Conservation (phyloP, 2,329 filamentous ascomycete species). For the Apiospora phragmitis region DNA sequence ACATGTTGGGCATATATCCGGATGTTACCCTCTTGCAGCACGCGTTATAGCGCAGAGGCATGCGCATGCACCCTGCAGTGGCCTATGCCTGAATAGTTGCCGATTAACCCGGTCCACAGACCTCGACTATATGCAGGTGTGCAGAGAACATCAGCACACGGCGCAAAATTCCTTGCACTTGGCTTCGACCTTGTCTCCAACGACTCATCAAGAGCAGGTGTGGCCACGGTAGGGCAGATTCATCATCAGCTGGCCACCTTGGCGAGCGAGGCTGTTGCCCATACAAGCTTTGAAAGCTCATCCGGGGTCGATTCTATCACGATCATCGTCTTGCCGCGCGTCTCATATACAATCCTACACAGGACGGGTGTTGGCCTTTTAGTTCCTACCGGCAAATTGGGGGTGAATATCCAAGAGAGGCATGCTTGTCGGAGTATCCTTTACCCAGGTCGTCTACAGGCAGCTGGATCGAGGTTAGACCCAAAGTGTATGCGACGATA, state of each 20-base stretch:
- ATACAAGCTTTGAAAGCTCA: background rate
- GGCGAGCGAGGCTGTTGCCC: background rate
- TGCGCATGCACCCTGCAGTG: background rate
- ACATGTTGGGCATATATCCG: background rate
- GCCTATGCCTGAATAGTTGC: background rate
- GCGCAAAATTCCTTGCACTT: background rate
- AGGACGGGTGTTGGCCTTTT: background rate
- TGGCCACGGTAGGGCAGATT: background rate
- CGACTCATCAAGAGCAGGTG: background rate
- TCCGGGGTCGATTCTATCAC: background rate
- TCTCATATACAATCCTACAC: background rate
- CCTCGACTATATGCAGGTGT: slow-evolving; percentile 1
- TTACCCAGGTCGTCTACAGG: background rate
- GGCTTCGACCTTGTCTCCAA: background rate
- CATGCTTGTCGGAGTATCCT: background rate
- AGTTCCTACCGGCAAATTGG: background rate
- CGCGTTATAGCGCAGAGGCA: background rate
- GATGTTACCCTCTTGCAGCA: background rate
- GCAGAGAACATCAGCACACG: background rate
- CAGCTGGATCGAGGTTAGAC: background rate
- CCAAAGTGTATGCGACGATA: background rate
- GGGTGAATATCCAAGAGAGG: background rate
- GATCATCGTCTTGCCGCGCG: background rate
- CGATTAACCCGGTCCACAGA: background rate
- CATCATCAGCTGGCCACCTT: background rate